phyloP scores from a whole-genome alignment of 345 rosid genomes.

The Acer negundo region DNA sequence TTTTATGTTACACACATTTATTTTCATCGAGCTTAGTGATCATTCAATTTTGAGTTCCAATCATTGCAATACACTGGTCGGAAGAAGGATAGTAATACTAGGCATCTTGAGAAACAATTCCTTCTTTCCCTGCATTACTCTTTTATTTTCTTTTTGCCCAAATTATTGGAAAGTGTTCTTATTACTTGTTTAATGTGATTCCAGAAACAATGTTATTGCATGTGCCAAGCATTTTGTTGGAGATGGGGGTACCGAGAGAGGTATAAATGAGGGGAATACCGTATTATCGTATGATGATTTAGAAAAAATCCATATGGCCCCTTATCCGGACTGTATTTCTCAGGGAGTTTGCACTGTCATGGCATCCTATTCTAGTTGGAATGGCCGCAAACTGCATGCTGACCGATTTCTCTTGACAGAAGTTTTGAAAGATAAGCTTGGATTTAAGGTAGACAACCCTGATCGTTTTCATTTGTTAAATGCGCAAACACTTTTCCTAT shows the following conservation, averaged over 20 bases:
- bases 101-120: background rate
- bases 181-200: slow-evolving; percentile 29
- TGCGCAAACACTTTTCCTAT: background rate
- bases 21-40: background rate
- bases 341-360: slow-evolving; percentile 81
- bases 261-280: slow-evolving; percentile 80
- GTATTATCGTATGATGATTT: slow-evolving; percentile 54
- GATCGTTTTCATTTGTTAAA: slow-evolving; percentile 4
- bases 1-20: background rate
- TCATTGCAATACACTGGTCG: background rate
- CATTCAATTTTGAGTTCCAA: background rate
- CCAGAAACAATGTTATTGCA: slow-evolving; percentile 73
- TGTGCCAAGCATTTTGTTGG: slow-evolving; percentile 98
- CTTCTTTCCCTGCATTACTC: background rate
- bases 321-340: slow-evolving; percentile 68
- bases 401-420: slow-evolving; percentile 72
- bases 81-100: background rate
- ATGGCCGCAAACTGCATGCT: slow-evolving; percentile 63
- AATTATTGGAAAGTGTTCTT: slow-evolving; percentile 12
- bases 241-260: slow-evolving; percentile 83
- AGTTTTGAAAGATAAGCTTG: slow-evolving; percentile 69
- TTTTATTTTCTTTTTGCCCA: background rate
- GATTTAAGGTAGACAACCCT: slow-evolving; percentile 62
- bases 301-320: slow-evolving; percentile 74
- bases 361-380: slow-evolving; percentile 95